A percentile compares a stretch with the other conserved stretches of the same genome.
Evolutionary conservation across 129 eudicot genomes (phyloP).

Genomic region (Flaveria ramosissima): DNA sequence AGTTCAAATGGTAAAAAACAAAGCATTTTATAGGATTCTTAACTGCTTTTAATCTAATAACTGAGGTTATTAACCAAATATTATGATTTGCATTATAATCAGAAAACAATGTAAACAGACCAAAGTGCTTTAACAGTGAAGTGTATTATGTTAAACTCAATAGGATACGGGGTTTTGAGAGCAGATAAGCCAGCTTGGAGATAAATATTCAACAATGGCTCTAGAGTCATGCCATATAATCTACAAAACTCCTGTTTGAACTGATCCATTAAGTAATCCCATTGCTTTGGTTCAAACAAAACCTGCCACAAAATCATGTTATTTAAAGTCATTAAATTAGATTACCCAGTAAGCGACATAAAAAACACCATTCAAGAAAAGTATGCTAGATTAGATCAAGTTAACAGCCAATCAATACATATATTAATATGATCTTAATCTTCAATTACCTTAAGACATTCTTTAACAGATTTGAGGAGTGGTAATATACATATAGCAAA

Average conservation of each 20-base stretch:
- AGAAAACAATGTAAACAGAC: not conserved
- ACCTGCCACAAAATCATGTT: conserved; percentile 48
- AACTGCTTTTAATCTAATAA: not conserved
- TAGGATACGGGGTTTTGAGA: conserved; percentile 97
- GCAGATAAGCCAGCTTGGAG: conserved; percentile 99
- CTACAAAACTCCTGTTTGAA: conserved; percentile 96
- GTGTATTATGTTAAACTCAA: conserved; percentile 10
- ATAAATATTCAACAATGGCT: conserved; percentile 93
- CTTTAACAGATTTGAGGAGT: not conserved
- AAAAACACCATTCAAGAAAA: not conserved
- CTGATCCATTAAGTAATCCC: conserved; percentile 91
- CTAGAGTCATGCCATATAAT: conserved; percentile 96
- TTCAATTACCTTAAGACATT: not conserved
- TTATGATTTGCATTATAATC: not conserved
- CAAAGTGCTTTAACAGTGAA: not conserved
- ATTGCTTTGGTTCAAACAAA: conserved; percentile 89
- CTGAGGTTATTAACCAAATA: not conserved
- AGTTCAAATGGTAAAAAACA: not conserved
- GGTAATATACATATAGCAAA: not conserved
- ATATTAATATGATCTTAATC: conserved; percentile 1
- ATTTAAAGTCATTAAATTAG: not conserved
- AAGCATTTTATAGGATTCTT: not conserved
- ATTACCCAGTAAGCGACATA: conserved; percentile 5
- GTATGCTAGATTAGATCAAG: not conserved
- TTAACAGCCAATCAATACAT: not conserved